Base-by-base conservation (phyloP, 1,139 yeast species). In the Kluyveromyces sp. region DNA sequence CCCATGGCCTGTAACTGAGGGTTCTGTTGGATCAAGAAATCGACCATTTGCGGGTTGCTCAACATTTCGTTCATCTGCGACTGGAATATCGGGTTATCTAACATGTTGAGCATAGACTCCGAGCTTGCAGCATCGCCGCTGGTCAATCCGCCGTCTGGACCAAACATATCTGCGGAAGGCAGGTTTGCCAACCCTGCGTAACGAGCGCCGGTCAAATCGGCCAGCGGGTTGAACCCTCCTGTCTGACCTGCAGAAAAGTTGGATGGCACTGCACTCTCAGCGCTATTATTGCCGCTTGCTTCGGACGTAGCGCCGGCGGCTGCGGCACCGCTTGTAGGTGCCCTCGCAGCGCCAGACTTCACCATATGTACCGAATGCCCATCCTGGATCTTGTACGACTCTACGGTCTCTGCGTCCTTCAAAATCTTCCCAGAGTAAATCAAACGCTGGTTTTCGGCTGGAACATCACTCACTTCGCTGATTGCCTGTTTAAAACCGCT, bases 401-500 rank as follows among this genome's bases (percentile, higher is more conserved):
- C 80, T 9, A 92, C 66, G 9, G 85, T 75, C 55, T 88, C 94
- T 29, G 69, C 70, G 58, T 92, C 96, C 61, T 89, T 89, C 60
- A 92, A 74, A 36, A 92, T 95, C 56, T 92, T 83, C 33, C 98
- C 98, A 2, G 96, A 85, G 67, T 84, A 92, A 57, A 92, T 89
- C 61, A 92, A 74, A 46, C 97, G 74, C 65, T 89, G 97, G 50
- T 83, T 76, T 18, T 74, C 83, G 1, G 78, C 80, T 4, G 94
- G 82, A 40, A 88, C 73, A 22, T 77, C 80, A 11, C 87, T 68
- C 49, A 71, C 70, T 28, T 67, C 62, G 29, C 81, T 80, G 45
- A 92, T 71, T 55, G 70, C 71, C 39, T 74, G 72, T 65, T 92
- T 92, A 54, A 92, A 71, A 48, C 82, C 85, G 31, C 70, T 68